These are phyloP conservation scores for Manihot esculenta DNA, from an alignment of 441 rosid genomes.

Conservation along the genomic window DNA sequence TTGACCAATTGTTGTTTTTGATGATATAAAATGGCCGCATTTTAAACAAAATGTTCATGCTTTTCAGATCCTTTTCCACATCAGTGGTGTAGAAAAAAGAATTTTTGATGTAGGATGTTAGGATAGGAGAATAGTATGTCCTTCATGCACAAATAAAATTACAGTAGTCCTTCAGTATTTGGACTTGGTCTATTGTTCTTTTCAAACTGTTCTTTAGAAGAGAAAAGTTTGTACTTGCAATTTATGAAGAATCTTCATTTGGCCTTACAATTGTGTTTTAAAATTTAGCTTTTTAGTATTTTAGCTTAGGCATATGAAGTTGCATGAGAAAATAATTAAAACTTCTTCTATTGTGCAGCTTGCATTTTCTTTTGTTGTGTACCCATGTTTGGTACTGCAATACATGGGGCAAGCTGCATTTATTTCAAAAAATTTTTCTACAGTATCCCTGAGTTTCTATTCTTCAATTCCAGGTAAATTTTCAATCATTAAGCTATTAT, in stretches of 20 bases:
- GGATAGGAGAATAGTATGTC: neutral
- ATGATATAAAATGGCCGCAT: constrained; percentile 11
- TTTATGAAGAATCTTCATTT: neutral
- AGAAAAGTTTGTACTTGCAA: constrained; percentile 1
- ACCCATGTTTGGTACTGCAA: constrained; percentile 93
- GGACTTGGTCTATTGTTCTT: constrained; percentile 1
- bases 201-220: neutral
- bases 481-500: neutral
- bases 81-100: constrained; percentile 2
- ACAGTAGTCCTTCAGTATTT: neutral
- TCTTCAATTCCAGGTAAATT: constrained; percentile 84
- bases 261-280: neutral
- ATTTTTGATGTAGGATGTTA: neutral
- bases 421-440: constrained; percentile 70
- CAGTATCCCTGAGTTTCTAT: constrained; percentile 61
- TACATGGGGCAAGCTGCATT: constrained; percentile 98
- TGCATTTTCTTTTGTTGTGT: constrained; percentile 68
- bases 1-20: constrained; percentile 2
- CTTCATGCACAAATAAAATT: neutral
- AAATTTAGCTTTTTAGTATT: neutral
- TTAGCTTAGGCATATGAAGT: neutral
- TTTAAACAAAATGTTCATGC: constrained; percentile 1
- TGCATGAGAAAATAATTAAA: constrained; percentile 15
- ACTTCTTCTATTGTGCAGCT: constrained; percentile 51
- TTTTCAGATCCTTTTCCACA: neutral